Base-by-base conservation (phyloP, 108 stramenopile genomes). In the Pseudonitzschia pungens region DNA sequence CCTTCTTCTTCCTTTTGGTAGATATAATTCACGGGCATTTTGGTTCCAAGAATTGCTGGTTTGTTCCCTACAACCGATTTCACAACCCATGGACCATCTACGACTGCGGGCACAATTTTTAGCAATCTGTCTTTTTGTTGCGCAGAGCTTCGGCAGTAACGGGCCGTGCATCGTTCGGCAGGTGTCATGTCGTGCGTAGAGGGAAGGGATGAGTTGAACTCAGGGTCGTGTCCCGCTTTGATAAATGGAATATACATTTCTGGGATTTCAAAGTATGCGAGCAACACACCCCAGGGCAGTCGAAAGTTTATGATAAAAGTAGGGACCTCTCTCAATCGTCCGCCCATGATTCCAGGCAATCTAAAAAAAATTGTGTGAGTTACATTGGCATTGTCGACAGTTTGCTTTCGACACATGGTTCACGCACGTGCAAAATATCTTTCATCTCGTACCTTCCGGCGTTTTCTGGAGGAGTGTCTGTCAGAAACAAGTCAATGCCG, bases 241-340 rank as follows among this genome's bases (percentile, higher is more conserved):
- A 91, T 66, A 70, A 86, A 94, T 15, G 89, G 88, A 27, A 89
- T 22, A 64, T 90, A 92, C 27, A 74, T 77, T 24, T 83, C 72
- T 18, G 92, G 92, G 51, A 96, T 96, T 69, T 93, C 89, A 80
- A 86, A 92, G 72, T 94, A 96, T 0, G 84, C 76, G 31, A 90
- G 56, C 66, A 92, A 81, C 15, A 91, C 81, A 20, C 95, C 95
- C 95, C 95, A 96, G 8, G 95, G 95, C 29, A 96, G 74, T 4
- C 92, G 80, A 73, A 92, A 96, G 69, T 96, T 96, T 68, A 96
- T 86, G 32, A 96, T 76, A 68, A 96, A 91, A 27, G 95, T 96
- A 9, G 91, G 87, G 12, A 76, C 70, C 28, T 91, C 89, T 31
- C 94, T 73, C 31, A 93, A 62, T 10, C 77, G 69, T 2, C 95